Conservation (phyloP, 1,139 yeast genomes). For the Blastobotrys buckinghamii region DNA sequence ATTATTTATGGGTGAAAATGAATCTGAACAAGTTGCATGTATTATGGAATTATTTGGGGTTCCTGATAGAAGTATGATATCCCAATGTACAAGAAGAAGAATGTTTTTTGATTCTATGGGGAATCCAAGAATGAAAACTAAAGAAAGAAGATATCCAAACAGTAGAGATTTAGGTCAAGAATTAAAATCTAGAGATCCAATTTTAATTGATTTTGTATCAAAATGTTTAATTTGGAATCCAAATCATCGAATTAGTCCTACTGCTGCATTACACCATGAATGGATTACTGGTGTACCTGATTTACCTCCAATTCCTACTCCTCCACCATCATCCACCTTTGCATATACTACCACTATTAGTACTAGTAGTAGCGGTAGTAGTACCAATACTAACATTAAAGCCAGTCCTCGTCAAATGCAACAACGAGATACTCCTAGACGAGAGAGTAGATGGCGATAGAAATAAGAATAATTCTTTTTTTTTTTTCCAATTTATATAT, state of each 20-base stretch:
- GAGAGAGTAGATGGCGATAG: background rate
- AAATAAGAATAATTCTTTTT: background rate
- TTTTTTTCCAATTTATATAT: background rate
- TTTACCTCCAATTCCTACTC: conserved; percentile 1
- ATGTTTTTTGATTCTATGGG: conserved; percentile 41
- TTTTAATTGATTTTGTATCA: conserved; percentile 33
- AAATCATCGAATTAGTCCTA: conserved; percentile 39
- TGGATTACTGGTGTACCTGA: conserved; percentile 30
- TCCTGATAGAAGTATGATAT: conserved; percentile 43
- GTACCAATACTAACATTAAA: background rate
- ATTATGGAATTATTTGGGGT: conserved; percentile 58
- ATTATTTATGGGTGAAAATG: conserved; percentile 64
- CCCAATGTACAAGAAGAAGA: conserved; percentile 34
- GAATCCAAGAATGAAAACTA: conserved; percentile 35
- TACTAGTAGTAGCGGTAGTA: conserved; percentile 11
- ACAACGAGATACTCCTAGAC: conserved; percentile 15
- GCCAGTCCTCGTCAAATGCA: conserved; percentile 20
- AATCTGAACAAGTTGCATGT: conserved; percentile 56
- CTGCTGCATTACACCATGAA: conserved; percentile 41
- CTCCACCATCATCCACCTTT: background rate
- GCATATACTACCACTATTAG: background rate
- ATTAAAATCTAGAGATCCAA: conserved; percentile 25
- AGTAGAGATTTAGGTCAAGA: conserved; percentile 27
- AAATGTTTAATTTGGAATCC: conserved; percentile 51
- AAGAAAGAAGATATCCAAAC: conserved; percentile 31